Base-by-base conservation (phyloP, 2,329 filamentous ascomycete species). In the Diaporthe australafricana region DNA sequence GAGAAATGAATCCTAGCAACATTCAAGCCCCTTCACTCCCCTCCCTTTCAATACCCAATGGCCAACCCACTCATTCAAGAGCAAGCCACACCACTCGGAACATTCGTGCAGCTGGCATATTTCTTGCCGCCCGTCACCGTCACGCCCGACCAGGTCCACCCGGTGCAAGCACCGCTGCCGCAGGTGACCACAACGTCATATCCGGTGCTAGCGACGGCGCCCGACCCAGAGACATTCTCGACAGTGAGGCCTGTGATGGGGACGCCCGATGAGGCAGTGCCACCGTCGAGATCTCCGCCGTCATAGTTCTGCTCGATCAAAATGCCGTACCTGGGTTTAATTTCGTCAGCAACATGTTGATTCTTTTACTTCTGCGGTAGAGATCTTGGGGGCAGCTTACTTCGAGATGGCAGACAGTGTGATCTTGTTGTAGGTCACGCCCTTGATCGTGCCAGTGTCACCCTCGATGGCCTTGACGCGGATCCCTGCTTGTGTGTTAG, bases 271-370 rank as follows among this genome's bases (percentile, higher is more conserved):
- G 57, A 71, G 11, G 73, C 42, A 2, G 71, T 60, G 20, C 73
- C 72, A 22, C 70, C 71, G 25, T 72, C 55, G 30, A 72, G 70
- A 47, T 72, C 70, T 25, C 70, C 71, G 6, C 73, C 71, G 40
- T 73, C 63, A 45, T 74, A 74, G 65, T 73, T 71, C 56, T 74
- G 73, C 56, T 74, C 73, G 25, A 74, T 73, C n/a, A 74, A 47
- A 62, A 74, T 71, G 4, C 73, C 73, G 50, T 74, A 73, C 40
- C 71, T 73, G 55, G 16, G 16, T 2, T 1, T 38, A 14, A 6
- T n/a, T 11, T 16, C 17, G 35, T 72, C 16, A 72, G 68, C 27
- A 38, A 32, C 25, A 20, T 2, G 9, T 1, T 5, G n/a, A n/a
- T 12, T 5, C 17, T 22, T 16, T 17, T 17, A 17, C 12, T 25